phyloP scores from a whole-genome alignment of 805 yeast genomes.

The Kodamaea fukazawae region DNA sequence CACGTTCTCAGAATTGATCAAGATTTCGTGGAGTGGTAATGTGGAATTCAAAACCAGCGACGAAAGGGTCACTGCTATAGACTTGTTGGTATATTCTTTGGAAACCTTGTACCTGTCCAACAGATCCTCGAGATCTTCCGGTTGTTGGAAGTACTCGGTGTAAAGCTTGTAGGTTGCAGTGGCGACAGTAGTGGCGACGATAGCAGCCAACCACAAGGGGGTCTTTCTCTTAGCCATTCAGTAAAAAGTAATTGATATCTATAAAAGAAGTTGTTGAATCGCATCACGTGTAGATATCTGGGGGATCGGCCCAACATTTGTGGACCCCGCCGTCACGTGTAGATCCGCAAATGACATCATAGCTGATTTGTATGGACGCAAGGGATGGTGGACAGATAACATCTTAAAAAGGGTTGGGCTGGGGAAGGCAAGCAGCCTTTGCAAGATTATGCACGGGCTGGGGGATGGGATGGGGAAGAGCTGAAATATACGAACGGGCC shows the following conservation, averaged over 20 bases:
- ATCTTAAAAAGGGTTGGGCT: too few species aligned
- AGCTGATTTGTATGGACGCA: too few species aligned
- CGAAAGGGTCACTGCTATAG: constrained; percentile 42
- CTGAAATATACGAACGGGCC: too few species aligned
- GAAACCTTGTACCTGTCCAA: constrained; percentile 8
- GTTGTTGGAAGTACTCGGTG: constrained; percentile 14
- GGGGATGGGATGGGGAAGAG: too few species aligned
- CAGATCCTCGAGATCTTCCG: constrained; percentile 1
- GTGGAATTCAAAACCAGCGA: constrained; percentile 37
- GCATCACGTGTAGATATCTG: background rate
- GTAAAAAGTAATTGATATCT: too few species aligned
- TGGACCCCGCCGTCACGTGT: background rate
- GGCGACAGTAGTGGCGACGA: constrained; percentile 34
- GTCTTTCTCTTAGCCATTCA: constrained; percentile 17
- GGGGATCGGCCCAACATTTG: background rate
- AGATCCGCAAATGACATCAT: too few species aligned
- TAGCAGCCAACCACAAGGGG: constrained; percentile 29
- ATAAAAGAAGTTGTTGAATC: background rate
- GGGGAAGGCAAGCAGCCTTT: too few species aligned
- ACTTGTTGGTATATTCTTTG: constrained; percentile 26
- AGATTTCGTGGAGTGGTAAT: constrained; percentile 38
- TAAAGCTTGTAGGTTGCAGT: constrained; percentile 35
- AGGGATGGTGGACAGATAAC: too few species aligned
- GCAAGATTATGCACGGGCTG: too few species aligned
- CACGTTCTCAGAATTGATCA: constrained; percentile 36